A percentile compares a stretch with the other conserved stretches of the same genome.
Conservation (phyloP, 129 eudicot species). For the Flaveria linearis region DNA sequence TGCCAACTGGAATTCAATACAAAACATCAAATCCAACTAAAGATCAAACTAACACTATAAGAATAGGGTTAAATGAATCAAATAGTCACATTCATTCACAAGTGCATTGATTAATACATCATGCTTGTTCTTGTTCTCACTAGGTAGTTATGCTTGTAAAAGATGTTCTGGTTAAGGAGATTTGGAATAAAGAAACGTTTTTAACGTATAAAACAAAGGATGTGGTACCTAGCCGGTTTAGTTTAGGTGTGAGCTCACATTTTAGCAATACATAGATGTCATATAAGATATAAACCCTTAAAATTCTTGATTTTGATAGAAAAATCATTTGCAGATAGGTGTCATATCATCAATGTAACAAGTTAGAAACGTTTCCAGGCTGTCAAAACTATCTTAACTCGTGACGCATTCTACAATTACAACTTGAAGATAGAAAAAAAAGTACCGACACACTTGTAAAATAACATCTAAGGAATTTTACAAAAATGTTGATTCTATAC, state of each 20-base stretch:
- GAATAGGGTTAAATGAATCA: not conserved
- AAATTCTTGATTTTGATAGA: not conserved
- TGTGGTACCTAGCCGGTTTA: not conserved
- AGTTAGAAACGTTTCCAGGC: not conserved
- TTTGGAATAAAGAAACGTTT: not conserved
- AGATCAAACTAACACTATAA: not conserved
- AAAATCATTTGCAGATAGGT: not conserved
- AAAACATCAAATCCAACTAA: not conserved
- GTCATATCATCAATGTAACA: not conserved
- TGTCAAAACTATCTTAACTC: not conserved
- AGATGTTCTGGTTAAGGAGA: not conserved
- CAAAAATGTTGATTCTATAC: constrained; percentile 24
- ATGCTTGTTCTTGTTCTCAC: not conserved
- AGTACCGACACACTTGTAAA: not conserved
- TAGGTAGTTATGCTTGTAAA: not conserved
- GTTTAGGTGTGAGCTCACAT: not conserved
- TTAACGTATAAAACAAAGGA: not conserved
- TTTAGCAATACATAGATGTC: not conserved
- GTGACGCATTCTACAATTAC: not conserved
- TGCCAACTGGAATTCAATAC: not conserved
- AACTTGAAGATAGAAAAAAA: not conserved
- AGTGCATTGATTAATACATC: not conserved
- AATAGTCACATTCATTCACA: not conserved
- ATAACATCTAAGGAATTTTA: not conserved
- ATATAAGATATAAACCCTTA: not conserved